phyloP scores from a whole-genome alignment of 148 eudicot genomes.

The Camellia sinensis region DNA sequence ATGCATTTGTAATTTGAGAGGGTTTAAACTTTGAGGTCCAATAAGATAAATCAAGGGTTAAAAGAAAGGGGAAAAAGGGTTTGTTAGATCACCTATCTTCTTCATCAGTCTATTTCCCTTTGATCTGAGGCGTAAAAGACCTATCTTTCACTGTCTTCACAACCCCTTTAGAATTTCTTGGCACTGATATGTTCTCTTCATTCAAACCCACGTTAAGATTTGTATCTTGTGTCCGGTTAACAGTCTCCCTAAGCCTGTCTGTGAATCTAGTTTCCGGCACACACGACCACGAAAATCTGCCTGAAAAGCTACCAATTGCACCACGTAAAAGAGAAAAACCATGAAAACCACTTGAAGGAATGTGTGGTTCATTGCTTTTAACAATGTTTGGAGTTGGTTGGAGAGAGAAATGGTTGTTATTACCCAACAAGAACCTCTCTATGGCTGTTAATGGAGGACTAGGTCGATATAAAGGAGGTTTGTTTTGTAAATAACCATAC shows the following conservation, averaged over 20 bases:
- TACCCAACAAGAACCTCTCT: conserved; percentile 39
- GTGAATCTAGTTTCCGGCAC: conserved; percentile 12
- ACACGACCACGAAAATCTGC: conserved; percentile 12
- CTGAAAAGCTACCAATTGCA: conserved; percentile 3
- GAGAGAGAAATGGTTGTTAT: conserved; percentile 3
- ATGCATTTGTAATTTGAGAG: too few relatives aligned
- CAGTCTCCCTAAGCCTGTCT: neutral
- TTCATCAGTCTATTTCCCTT: conserved; percentile 75
- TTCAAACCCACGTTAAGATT: conserved; percentile 11
- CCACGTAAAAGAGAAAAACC: conserved; percentile 11
- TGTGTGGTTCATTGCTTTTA: conserved; percentile 7
- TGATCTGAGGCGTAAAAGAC: conserved; percentile 29
- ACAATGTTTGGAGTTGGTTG: neutral
- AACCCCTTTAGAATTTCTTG: conserved; percentile 2
- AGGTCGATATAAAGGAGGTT: conserved; percentile 11
- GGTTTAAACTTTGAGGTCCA: too few relatives aligned
- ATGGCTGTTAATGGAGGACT: conserved; percentile 54
- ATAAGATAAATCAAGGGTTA: neutral
- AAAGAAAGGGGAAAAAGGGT: neutral
- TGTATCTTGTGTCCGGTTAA: conserved; percentile 14
- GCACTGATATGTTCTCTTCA: neutral
- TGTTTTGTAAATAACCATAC: conserved; percentile 27
- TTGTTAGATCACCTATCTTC: conserved; percentile 59
- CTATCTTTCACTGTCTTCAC: conserved; percentile 21
- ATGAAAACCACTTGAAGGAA: neutral